Base-by-base conservation (phyloP, 495 filamentous ascomycete genomes). In the Aspergillus heteromorphus region DNA sequence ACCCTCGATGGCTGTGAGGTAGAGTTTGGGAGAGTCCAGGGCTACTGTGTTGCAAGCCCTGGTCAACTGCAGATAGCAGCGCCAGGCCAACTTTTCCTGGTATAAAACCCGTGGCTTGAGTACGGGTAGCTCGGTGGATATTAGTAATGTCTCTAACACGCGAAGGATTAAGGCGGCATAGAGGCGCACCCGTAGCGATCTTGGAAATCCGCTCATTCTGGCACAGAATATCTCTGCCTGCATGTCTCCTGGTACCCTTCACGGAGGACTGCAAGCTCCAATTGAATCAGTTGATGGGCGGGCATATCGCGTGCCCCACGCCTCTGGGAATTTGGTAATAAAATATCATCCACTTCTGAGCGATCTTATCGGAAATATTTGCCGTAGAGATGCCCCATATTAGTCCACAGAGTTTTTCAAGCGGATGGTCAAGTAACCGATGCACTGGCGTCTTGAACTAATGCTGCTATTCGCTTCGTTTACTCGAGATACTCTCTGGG, bases 251-350 rank as follows among this genome's bases (percentile, higher is more conserved):
- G 21, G 42, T 53, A 41, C 16, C 65, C 65, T 17, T 68, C 65
- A 6, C 64, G 51, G 1, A 64, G 61, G 4, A 54, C 47, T 17
- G 56, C 64, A 14, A 55, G 56, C 51, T 68, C 65, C 6, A 73
- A 55, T 10, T 56, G 50, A 40, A n/a, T n/a, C n/a, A n/a, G n/a
- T n/a, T n/a, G n/a, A n/a, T n/a, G n/a, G 50, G 50, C 16, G 70
- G 65, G 59, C 69, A 70, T 14, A 56, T 56, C 7, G 55, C 47
- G 45, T 73, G 68, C 70, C 70, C 71, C 18, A 70, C 62, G 14
- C n/a, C n/a, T n/a, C n/a, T n/a, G n/a, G n/a, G n/a, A n/a, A n/a
- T n/a, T n/a, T n/a, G n/a, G n/a, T n/a, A n/a, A n/a, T n/a, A n/a
- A n/a, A n/a, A n/a, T n/a, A n/a, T n/a, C n/a, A n/a, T n/a, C n/a